Base-by-base conservation (phyloP, 2,329 filamentous ascomycete genomes). In the Ophiostoma pallidulum region DNA sequence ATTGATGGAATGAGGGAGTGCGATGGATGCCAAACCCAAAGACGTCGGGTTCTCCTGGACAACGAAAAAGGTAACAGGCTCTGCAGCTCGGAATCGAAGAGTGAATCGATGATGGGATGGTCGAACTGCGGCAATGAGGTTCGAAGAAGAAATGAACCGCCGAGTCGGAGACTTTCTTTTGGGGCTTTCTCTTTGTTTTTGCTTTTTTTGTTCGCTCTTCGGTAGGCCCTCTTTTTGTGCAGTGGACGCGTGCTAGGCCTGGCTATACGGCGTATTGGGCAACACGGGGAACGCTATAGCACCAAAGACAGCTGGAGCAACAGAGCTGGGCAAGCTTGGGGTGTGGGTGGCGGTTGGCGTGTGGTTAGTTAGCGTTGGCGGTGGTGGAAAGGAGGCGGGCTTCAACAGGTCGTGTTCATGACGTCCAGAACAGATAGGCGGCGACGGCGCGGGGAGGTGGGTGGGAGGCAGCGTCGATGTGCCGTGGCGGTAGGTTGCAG, bases 101-200 rank as follows among this genome's bases (percentile, higher is more conserved):
- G 29, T 29, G 13, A 45, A 37, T 39, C 28, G 38, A 41, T 45
- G 47, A 20, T 39, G 32, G 38, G 38, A 36, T 39, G 29, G 29
- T 24, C 36, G 22, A 28, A 36, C 33, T 35, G 47, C 35, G 40
- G 32, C 6, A 7, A 29, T 19, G 38, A 26, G 39, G 31, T 38
- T 47, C 33, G 44, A 26, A 18, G 36, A 41, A 9, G 45, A 48
- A 45, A 47, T 50, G 48, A 44, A 46, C 44, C 48, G 48, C 47
- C 39, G 43, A 41, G 39, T 32, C 26, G 35, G 29, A 19, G 18
- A 26, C 32, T 29, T 45, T 28, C 29, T 35, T n/a, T 20, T 41
- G 14, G 36, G 24, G 10, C 13, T n/a, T 13, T 19, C 26, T 36
- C 14, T 36, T 35, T 47, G 9, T 4, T 26, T 24, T 28, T 28